Conservation (phyloP, 2,329 filamentous ascomycete species). For the Coniochaeta sp. region DNA sequence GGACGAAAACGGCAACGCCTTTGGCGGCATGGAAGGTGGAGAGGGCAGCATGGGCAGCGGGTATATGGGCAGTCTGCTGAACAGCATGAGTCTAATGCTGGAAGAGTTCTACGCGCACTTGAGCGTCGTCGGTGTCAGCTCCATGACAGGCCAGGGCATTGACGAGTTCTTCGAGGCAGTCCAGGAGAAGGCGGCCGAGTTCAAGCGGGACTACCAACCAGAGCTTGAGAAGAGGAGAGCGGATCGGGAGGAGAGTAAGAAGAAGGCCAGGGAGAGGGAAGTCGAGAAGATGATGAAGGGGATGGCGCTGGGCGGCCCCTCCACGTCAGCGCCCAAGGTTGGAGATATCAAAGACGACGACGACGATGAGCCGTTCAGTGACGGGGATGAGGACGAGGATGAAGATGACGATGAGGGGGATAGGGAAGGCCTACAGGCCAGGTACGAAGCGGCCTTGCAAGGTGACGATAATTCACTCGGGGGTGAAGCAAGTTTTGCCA, state of each 20-base stretch:
- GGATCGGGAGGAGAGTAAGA: conserved; percentile 70
- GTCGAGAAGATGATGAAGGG: conserved; percentile 91
- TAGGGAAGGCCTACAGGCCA: conserved; percentile 60
- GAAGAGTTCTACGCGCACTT: conserved; percentile 97
- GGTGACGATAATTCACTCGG: conserved; percentile 45
- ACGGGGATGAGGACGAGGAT: conserved; percentile 49
- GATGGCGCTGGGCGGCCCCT: conserved; percentile 51
- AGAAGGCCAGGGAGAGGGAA: conserved; percentile 67
- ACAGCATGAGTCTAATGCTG: conserved; percentile 95
- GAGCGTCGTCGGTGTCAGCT: conserved; percentile 86
- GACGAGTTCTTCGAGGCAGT: conserved; percentile 93
- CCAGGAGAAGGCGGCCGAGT: conserved; percentile 78
- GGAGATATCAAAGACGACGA: conserved; percentile 29
- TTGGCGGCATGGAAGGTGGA: conserved; percentile 63
- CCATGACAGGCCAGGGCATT: conserved; percentile 85
- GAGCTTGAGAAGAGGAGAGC: conserved; percentile 75
- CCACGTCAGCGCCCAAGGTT: conserved; percentile 12
- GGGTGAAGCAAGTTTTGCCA: conserved; percentile 55
- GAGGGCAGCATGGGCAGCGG: conserved; percentile 64
- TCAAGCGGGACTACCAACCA: conserved; percentile 82
- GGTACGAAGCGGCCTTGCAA: conserved; percentile 70
- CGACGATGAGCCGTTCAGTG: conserved; percentile 32
- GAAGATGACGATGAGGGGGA: conserved; percentile 55
- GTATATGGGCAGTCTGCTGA: conserved; percentile 92
- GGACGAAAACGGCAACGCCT: conserved; percentile 72